phyloP scores from a whole-genome alignment of 352 stramenopile species.

The Bremia lactucae region DNA sequence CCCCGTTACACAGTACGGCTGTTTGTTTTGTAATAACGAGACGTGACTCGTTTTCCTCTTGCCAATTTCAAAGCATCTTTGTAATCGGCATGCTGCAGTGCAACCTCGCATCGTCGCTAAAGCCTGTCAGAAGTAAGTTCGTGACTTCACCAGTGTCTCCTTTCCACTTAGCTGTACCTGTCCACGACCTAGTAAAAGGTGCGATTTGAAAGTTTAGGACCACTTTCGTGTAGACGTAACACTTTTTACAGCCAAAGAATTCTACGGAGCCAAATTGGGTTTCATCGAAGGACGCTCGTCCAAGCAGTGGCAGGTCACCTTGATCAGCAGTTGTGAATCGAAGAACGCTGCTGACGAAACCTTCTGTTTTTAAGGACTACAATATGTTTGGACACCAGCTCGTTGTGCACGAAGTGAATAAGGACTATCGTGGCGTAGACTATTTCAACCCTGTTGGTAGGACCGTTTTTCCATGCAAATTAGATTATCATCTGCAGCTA shows the following conservation, averaged over 20 bases:
- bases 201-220: constrained; percentile 1
- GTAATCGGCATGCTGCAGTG: constrained; percentile 19
- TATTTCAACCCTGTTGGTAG: constrained; percentile 93
- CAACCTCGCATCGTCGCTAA: constrained; percentile 7
- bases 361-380: constrained; percentile 60
- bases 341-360: not conserved
- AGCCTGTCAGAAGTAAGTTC: constrained; percentile 10
- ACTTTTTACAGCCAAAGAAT: constrained; percentile 66
- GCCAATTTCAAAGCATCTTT: no score
- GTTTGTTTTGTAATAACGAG: no score
- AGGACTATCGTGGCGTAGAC: constrained; percentile 88
- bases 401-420: constrained; percentile 85
- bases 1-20: no score
- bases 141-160: constrained; percentile 39
- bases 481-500: not conserved
- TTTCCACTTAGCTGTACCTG: constrained; percentile 89
- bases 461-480: constrained; percentile 1
- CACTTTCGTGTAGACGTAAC: not conserved
- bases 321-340: not conserved
- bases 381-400: constrained; percentile 85
- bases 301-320: constrained; percentile 85
- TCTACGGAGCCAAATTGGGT: constrained; percentile 88
- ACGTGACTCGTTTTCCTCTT: no score
- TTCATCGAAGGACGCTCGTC: constrained; percentile 88
- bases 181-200: constrained; percentile 88